Evolutionary conservation across 495 filamentous ascomycete species (phyloP), one percentile per base, ranked within the genome.

Genomic region (Pseudotulostoma volvatum): DNA sequence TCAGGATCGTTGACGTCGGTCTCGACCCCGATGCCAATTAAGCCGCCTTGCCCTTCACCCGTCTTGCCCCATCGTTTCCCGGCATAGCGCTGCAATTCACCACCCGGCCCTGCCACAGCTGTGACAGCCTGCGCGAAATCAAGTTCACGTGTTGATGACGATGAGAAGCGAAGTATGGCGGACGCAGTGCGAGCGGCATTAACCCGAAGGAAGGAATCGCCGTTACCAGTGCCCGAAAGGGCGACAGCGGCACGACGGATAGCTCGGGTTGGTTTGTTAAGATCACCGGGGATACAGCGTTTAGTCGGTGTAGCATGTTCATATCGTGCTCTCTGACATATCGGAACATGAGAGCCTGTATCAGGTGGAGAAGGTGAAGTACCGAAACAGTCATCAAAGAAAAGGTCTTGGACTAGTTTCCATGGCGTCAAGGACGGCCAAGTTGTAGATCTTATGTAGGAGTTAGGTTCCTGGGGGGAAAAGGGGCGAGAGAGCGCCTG

Each of bases 171-270:
- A 8, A 73, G 68, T 39, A 88, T 80, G 1, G 84, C 74, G 9
- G 73, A 78, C 2, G 76, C 73, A 5, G 82, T 84, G 3, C 79
- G 70, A 3, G 67, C 73, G 1, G 84, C 84, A n/a, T 67, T 67
- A 13, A 72, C 57, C 1, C 83, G 75, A 2, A 93, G 68, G 51
- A 93, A 94, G 0, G 84, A 84, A 50, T 94, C 87, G 1, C 86
- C 86, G 44, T 93, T 92, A 3, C 86, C 86, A 0, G 86, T 93
- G 1, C 85, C 85, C 0, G 83, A 90, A 21, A 90, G 59, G 5
- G 74, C 86, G 4, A 87, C 64, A 0, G 76, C 75, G 13, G 74
- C 45, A 41, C 36, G 47, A 28, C 34, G 37, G 15, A 25, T n/a
- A 8, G 33, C 19, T 3, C 1, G 30, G 9, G 5, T 28, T 28